Conservation (phyloP, 208 protist genomes). For the Trypanosoma theileri region DNA sequence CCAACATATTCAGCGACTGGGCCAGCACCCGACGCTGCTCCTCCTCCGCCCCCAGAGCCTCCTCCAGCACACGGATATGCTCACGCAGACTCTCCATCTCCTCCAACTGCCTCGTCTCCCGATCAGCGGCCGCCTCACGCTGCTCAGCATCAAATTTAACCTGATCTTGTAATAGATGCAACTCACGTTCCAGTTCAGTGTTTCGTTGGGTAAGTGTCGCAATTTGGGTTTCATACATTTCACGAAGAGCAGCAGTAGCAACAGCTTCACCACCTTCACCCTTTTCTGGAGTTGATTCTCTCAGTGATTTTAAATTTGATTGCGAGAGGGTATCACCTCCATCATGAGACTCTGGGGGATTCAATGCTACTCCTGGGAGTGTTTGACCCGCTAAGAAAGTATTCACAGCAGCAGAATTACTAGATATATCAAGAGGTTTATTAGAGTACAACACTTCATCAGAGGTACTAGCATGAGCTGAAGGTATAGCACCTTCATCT, state of each 20-base stretch:
- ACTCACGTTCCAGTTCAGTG: conserved; percentile 10
- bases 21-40: conserved; percentile 67
- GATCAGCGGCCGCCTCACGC: background rate
- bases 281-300: background rate
- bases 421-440: too few species aligned
- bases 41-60: conserved; percentile 57
- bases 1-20: conserved; percentile 67
- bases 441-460: too few species aligned
- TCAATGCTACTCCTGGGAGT: too few species aligned
- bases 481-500: too few species aligned
- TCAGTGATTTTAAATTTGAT: too few species aligned
- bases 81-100: conserved; percentile 37
- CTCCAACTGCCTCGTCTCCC: background rate
- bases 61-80: conserved; percentile 58
- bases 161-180: conserved; percentile 5
- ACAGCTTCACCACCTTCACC: background rate
- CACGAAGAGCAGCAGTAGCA: background rate
- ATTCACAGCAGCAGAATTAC: too few species aligned
- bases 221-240: conserved; percentile 22
- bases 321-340: too few species aligned
- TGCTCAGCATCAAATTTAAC: background rate
- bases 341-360: too few species aligned
- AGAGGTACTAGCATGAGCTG: too few species aligned
- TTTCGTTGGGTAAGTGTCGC: conserved; percentile 14
- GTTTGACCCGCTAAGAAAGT: too few species aligned